These are phyloP conservation scores for Hericium coralloides DNA, from an alignment of 768 basidiomycete genomes.

Conservation along the genomic window DNA sequence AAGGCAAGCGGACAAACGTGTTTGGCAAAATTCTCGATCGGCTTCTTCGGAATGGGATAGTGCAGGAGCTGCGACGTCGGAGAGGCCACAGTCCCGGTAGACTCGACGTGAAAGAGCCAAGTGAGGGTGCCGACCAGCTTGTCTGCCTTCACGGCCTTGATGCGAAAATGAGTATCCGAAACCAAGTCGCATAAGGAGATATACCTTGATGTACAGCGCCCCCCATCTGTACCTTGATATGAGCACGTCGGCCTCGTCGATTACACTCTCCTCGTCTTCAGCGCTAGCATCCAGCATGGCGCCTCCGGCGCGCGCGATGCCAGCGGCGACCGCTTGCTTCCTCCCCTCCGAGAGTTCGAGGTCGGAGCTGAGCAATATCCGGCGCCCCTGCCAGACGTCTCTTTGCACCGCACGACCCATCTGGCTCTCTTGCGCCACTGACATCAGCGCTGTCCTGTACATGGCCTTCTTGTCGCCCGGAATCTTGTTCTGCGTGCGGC, in stretches of 20 bases:
- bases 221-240: conserved; percentile 65
- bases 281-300: conserved; percentile 25
- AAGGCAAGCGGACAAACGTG: conserved; percentile 40
- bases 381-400: conserved; percentile 50
- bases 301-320: conserved; percentile 57
- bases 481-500: conserved; percentile 22
- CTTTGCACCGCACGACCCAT: conserved; percentile 12
- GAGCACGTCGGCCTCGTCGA: conserved; percentile 53
- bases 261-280: conserved; percentile 33
- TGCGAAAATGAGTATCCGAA: not conserved
- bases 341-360: conserved; percentile 44
- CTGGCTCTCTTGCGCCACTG: conserved; percentile 13
- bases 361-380: conserved; percentile 51
- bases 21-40: conserved; percentile 47
- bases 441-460: conserved; percentile 25
- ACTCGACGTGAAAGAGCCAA: conserved; percentile 79
- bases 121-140: conserved; percentile 71
- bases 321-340: conserved; percentile 45
- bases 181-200: not conserved
- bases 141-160: conserved; percentile 46
- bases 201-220: conserved; percentile 57
- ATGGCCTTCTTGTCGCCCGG: conserved; percentile 25
- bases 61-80: conserved; percentile 75
- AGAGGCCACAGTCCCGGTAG: conserved; percentile 45
- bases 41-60: conserved; percentile 65